These are phyloP conservation scores for Ilex paraguariensis DNA, from an alignment of 305 asterid species.

Conservation along the genomic window DNA sequence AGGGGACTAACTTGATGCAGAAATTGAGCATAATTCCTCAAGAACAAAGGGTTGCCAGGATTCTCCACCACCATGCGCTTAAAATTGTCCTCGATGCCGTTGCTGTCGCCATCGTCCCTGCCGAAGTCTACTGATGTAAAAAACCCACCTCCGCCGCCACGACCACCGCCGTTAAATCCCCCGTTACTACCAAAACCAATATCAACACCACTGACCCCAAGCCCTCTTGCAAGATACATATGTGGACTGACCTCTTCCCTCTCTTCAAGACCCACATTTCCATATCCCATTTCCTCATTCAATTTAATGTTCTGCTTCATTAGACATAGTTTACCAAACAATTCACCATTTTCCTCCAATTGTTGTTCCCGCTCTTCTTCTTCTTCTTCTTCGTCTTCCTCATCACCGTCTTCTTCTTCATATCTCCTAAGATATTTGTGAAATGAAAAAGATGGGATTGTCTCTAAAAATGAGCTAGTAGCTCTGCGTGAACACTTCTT, in stretches of 20 bases:
- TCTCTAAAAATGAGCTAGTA: conserved; percentile 35
- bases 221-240: conserved; percentile 71
- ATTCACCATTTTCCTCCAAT: conserved; percentile 1
- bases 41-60: conserved; percentile 61
- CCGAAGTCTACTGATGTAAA: conserved; percentile 35
- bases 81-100: conserved; percentile 52
- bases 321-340: neutral
- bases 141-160: conserved; percentile 33
- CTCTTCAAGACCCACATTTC: conserved; percentile 20
- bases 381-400: conserved; percentile 20
- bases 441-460: conserved; percentile 51
- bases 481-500: conserved; percentile 31
- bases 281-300: conserved; percentile 26
- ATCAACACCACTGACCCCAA: conserved; percentile 42
- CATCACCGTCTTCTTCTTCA: conserved; percentile 33
- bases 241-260: conserved; percentile 25
- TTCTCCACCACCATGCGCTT: conserved; percentile 56
- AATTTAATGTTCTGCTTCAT: neutral
- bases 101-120: conserved; percentile 47
- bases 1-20: conserved; percentile 48
- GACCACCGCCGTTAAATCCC: conserved; percentile 30
- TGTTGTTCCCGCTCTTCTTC: neutral
- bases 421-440: conserved; percentile 12
- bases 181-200: conserved; percentile 12
- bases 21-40: conserved; percentile 88